Base-by-base conservation (phyloP, 108 stramenopile genomes). In the Skeletonema costatum region DNA sequence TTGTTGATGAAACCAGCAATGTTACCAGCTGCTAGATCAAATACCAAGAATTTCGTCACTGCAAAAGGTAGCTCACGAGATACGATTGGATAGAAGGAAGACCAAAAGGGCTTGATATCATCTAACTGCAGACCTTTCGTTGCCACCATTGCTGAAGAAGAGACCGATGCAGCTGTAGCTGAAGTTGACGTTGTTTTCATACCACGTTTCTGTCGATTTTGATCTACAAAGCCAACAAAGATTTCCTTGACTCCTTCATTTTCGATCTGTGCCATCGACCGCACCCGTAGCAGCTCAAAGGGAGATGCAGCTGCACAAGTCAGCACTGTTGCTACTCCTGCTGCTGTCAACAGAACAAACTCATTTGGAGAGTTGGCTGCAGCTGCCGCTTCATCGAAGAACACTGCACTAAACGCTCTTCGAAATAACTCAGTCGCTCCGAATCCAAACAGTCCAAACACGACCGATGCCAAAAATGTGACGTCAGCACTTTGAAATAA, bases 401-500 rank as follows among this genome's bases (percentile, higher is more conserved):
- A 90, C 2, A 84, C 77, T 1, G 71, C 65, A 14, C 91, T 88
- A 60, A 96, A 91, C 0, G 88, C 91, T 33, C 95, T 86, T 32
- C 95, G 90, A 73, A 96, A 94, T 11, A 96, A 72, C 66, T 96
- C 95, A 19, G 95, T 96, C 5, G 95, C 95, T 2, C 95, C 95
- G 78, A 96, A 96, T 31, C 95, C 95, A 48, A 96, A 88, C 1
- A 93, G 84, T 7, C 95, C 95, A 78, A 94, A 96, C 7, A 94
- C 88, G 21, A 92, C 70, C 16, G 90, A 92, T 32, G 95, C 88
- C 3, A 96, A 71, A 61, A 96, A 93, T 4, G 95, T 96, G n/a
- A 96, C 90, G 75, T 96, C 95, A 10, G 93, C 88, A 66, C 91
- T 92, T 75, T 96, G 95, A 77, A 93, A 93, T 7, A 94, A 69